Evolutionary conservation across 768 basidiomycete genomes (phyloP), one percentile per base, ranked within the genome.

Genomic region (Omphalotus guepiniiformis): DNA sequence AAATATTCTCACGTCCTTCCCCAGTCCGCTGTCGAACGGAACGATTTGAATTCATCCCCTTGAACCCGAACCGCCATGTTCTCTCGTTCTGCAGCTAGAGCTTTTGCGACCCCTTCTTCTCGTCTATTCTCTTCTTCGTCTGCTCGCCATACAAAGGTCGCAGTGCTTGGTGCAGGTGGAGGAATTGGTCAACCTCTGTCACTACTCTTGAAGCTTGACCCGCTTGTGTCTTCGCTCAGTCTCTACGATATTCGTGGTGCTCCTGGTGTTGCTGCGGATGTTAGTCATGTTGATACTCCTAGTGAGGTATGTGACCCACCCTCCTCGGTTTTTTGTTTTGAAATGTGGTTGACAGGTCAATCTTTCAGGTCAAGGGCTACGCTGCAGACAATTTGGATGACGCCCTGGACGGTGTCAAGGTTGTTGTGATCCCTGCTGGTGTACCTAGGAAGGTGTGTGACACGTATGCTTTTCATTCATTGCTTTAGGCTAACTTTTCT

Each of bases 101-200:
- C 76, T 35, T 62, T 86, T 58, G 62, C 76, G 46, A 60, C 71
- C 46, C 68, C 74, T 39, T 75, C 75, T 29, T 64, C 81, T 52
- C 82, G 86, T 61, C 70, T 77, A 45, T 92, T 93, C 74, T 90
- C 88, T 39, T 83, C 88, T 22, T 83, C 85, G 19, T 72, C 79
- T 21, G 62, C 82, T 37, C 79, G 83, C 59, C 78, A 76, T 54
- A 85, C 83, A 56, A 94, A 93, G 75, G 95, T 96, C 66, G 88
- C 89, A 42, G 94, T 99, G 51, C 89, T 96, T 66, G 95, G 95
- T 59, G 96, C 96, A 52, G 95, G 92, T 60, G 95, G 95, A 78
- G 95, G 95, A 69, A 98, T 98, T 67, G 95, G 95, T 66, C 95
- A 98, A 69, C 94, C 95, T 62, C 75, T 97, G 59, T 95, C 93